Evolutionary conservation across 192 early-diverging fungal species (phyloP).

Genomic region (Lunasporangiospora selenospora): DNA sequence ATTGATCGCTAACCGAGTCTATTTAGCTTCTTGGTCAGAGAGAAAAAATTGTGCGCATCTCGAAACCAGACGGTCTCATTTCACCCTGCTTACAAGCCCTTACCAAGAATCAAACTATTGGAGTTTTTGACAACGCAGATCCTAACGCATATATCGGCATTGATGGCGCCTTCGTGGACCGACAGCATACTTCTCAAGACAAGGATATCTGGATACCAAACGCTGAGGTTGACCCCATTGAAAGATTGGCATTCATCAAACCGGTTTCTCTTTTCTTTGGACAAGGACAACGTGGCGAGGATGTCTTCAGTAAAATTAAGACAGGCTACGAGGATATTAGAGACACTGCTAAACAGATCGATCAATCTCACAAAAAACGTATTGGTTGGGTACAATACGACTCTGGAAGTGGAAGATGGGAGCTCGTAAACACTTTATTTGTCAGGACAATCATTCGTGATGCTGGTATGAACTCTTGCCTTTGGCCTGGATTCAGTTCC

Average conservation of each 20-base stretch:
- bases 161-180: constrained; percentile 3
- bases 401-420: constrained; percentile 19
- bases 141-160: neutral
- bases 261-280: constrained; percentile 51
- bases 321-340: constrained; percentile 15
- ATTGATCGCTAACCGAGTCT: too few relatives aligned
- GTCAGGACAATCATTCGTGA: constrained; percentile 45
- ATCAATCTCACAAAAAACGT: constrained; percentile 29
- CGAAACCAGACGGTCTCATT: too few relatives aligned
- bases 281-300: constrained; percentile 19
- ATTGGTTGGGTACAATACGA: constrained; percentile 52
- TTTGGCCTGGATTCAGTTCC: neutral
- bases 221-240: constrained; percentile 24
- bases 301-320: constrained; percentile 38
- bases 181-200: neutral
- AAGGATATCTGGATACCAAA: constrained; percentile 29
- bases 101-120: too few relatives aligned
- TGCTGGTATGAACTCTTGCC: constrained; percentile 39
- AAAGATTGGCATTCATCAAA: constrained; percentile 46
- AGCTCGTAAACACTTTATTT: constrained; percentile 30
- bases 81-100: too few relatives aligned
- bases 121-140: too few relatives aligned
- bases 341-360: constrained; percentile 12
- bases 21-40: too few relatives aligned
- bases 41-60: too few relatives aligned